A percentile compares a stretch with the other conserved stretches of the same genome.
These are phyloP conservation scores for Populus davidiana DNA, from an alignment of 345 rosid species.

Conservation along the genomic window DNA sequence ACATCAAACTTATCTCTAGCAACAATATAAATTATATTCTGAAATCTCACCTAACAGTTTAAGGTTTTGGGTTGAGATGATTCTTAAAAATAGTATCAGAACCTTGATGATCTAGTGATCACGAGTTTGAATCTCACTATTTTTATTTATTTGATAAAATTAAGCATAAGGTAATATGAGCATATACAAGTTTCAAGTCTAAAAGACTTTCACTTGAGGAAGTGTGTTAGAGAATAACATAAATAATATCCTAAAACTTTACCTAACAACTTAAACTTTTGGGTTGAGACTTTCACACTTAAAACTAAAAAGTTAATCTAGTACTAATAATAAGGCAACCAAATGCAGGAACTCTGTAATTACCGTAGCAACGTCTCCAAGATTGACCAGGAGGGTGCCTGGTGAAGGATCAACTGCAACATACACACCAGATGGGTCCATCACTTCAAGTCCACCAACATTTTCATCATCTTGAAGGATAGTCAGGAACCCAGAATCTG, in stretches of 20 bases:
- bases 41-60: too few relatives aligned
- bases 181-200: too few relatives aligned
- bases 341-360: neutral
- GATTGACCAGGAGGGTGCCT: constrained; percentile 71
- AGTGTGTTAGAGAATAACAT: too few relatives aligned
- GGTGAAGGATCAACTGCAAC: constrained; percentile 53
- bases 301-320: neutral
- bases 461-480: constrained; percentile 80
- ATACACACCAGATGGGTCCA: constrained; percentile 50
- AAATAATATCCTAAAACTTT: too few relatives aligned
- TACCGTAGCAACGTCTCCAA: constrained; percentile 69
- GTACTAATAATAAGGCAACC: neutral
- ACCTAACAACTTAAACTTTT: too few relatives aligned
- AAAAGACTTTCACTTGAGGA: too few relatives aligned
- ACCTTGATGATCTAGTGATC: too few relatives aligned
- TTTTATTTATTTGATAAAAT: too few relatives aligned
- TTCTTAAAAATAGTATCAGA: too few relatives aligned
- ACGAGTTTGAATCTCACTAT: too few relatives aligned
- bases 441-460: constrained; percentile 69
- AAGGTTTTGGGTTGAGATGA: too few relatives aligned
- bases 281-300: neutral
- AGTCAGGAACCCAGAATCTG: constrained; percentile 71
- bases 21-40: neutral
- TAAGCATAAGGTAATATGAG: too few relatives aligned
- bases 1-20: neutral